A percentile compares a stretch with the other conserved stretches of the same genome.
Evolutionary conservation across 768 basidiomycete species (phyloP).

Genomic region (Suillus americanus): DNA sequence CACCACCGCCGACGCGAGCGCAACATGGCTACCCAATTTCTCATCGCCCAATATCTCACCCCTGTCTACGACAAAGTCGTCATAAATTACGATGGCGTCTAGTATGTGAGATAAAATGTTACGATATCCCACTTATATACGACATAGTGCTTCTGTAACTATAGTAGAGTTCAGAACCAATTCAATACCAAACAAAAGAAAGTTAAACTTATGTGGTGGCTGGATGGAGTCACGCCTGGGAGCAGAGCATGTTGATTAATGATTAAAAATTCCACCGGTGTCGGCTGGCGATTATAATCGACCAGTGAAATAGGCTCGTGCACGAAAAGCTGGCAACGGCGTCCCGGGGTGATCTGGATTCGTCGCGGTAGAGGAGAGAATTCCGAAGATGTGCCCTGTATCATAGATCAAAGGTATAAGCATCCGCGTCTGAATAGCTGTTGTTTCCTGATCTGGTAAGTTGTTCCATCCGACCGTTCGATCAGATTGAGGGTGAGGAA

Average conservation of each 20-base stretch:
- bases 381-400: neutral
- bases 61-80: neutral
- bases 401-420: neutral
- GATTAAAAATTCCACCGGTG: neutral
- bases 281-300: neutral
- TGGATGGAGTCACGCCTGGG: neutral
- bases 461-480: neutral
- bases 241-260: neutral
- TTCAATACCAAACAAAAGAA: neutral
- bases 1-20: neutral
- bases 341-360: neutral
- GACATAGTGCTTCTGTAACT: neutral
- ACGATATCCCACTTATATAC: neutral
- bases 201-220: neutral
- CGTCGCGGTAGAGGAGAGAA: neutral
- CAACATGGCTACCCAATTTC: too few relatives aligned
- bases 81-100: neutral
- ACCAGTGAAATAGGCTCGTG: neutral
- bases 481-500: conserved; percentile 8
- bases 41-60: neutral
- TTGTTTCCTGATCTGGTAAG: neutral
- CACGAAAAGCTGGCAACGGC: neutral
- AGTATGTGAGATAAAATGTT: neutral
- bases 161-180: neutral
- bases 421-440: neutral